A percentile compares a stretch with the other conserved stretches of the same genome.
Evolutionary conservation across 768 basidiomycete species (phyloP).

Genomic region (Leccinum disarticulatum): DNA sequence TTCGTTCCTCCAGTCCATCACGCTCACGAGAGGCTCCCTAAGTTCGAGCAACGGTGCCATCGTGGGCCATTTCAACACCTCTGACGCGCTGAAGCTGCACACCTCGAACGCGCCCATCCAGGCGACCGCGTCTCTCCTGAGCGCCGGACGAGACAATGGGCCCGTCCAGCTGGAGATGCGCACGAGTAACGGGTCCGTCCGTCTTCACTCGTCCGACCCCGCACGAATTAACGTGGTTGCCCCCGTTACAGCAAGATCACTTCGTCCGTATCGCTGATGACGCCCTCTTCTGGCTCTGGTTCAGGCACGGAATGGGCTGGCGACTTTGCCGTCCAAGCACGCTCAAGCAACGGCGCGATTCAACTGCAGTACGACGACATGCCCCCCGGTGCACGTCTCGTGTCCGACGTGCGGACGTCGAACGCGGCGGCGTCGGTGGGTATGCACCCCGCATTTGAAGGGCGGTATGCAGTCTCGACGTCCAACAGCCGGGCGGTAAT

Average conservation of each 20-base stretch:
- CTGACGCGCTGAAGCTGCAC: conserved; percentile 25
- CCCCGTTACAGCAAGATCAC: conserved; percentile 16
- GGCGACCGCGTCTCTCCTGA: conserved; percentile 27
- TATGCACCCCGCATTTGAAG: conserved; percentile 41
- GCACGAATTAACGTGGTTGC: neutral
- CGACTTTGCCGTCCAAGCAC: conserved; percentile 32
- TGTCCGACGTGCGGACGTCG: conserved; percentile 33
- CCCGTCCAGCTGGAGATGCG: conserved; percentile 16
- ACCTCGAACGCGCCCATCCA: conserved; percentile 39
- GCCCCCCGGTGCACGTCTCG: conserved; percentile 34
- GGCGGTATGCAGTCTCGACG: conserved; percentile 35
- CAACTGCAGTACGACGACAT: conserved; percentile 27
- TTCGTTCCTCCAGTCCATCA: conserved; percentile 29
- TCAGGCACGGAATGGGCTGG: conserved; percentile 21
- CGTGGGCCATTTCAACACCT: conserved; percentile 37
- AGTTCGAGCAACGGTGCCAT: conserved; percentile 37
- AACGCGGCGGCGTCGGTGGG: conserved; percentile 29
- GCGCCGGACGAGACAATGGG: neutral
- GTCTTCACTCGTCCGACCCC: neutral
- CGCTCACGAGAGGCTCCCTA: conserved; percentile 21
- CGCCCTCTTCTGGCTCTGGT: conserved; percentile 8
- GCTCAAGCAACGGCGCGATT: conserved; percentile 36
- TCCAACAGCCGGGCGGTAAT: conserved; percentile 16
- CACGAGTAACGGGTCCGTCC: conserved; percentile 25
- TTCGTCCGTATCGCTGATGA: conserved; percentile 27